Evolutionary conservation across 192 early-diverging fungal species (phyloP), one percentile per base, ranked within the genome.

Genomic region (Podochytrium sp.): DNA sequence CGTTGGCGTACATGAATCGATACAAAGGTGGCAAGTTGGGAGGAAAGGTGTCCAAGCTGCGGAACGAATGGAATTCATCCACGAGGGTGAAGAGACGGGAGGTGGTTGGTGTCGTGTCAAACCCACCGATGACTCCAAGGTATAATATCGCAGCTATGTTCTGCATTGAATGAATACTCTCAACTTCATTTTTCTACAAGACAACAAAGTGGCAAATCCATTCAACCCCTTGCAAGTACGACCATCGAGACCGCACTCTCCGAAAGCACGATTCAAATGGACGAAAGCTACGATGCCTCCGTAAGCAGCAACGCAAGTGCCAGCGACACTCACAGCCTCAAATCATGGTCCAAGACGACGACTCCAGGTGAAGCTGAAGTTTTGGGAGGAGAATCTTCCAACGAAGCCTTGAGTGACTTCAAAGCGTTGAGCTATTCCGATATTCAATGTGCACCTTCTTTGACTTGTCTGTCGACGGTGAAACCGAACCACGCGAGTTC

Each of bases 31-130:
- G 1, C 63, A 65, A 65, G 42, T 65, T 20, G 12, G 35, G 27
- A 33, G 16, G 32, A 14, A 69, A 16, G n/a, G 25, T n/a, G 43
- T 49, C 64, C 18, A 33, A 16, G 30, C 35, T 55, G 29, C 6
- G 47, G n/a, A 51, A 41, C 16, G 66, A 69, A 55, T 69, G 66
- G 66, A 55, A 55, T 39, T 33, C 43, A 7, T 47, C 25, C 16
- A 65, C 43, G 40, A 65, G 47, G 14, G n/a, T 65, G 16, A 25
- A 25, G 16, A 57, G 27, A 27, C 6, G 55, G 55, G 25, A 57
- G 27, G 55, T 25, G 16, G 55, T 7, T 30, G 29, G 10, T 25
- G 29, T 27, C 29, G 6, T 25, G 16, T 7, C 5, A 57, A 25
- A 57, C 29, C 43, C 20, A 20, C 20, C 10, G 10, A 14, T 20